A percentile compares a stretch with the other conserved stretches of the same genome.
Evolutionary conservation across 1,139 yeast species (phyloP).

Genomic region (Dujonia santamariae): DNA sequence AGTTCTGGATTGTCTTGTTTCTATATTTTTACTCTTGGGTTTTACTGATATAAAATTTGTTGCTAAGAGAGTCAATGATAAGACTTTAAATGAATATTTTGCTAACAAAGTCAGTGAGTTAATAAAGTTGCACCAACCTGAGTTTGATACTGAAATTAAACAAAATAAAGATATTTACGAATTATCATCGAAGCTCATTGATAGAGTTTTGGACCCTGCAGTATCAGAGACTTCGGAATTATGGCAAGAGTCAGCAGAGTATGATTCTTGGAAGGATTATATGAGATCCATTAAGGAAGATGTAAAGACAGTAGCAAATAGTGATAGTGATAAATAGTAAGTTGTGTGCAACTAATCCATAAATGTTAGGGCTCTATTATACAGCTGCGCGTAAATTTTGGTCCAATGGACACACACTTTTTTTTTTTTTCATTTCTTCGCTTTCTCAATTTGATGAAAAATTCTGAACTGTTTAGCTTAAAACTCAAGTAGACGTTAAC

Average conservation of each 20-base stretch:
- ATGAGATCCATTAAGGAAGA: slow-evolving; percentile 4
- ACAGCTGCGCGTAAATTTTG: background rate
- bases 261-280: slow-evolving; percentile 8
- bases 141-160: slow-evolving; percentile 6
- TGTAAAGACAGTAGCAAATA: slow-evolving; percentile 1
- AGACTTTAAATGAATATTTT: slow-evolving; percentile 3
- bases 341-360: background rate
- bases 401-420: background rate
- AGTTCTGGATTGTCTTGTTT: slow-evolving; percentile 7
- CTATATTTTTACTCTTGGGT: slow-evolving; percentile 9
- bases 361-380: background rate
- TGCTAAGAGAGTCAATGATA: slow-evolving; percentile 1
- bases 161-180: background rate
- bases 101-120: slow-evolving; percentile 7
- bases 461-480: background rate
- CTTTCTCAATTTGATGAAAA: background rate
- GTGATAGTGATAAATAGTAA: slow-evolving; percentile 17
- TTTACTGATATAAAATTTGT: slow-evolving; percentile 7
- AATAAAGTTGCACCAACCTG: slow-evolving; percentile 5
- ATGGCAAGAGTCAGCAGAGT: slow-evolving; percentile 9
- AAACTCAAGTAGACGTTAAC: background rate
- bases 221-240: slow-evolving; percentile 10
- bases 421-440: background rate
- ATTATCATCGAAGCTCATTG: slow-evolving; percentile 5
- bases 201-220: slow-evolving; percentile 5